A percentile compares a stretch with the other conserved stretches of the same genome.
These are phyloP conservation scores for Trichothecium sympodiale DNA, from an alignment of 2,329 filamentous ascomycete species.

Conservation along the genomic window DNA sequence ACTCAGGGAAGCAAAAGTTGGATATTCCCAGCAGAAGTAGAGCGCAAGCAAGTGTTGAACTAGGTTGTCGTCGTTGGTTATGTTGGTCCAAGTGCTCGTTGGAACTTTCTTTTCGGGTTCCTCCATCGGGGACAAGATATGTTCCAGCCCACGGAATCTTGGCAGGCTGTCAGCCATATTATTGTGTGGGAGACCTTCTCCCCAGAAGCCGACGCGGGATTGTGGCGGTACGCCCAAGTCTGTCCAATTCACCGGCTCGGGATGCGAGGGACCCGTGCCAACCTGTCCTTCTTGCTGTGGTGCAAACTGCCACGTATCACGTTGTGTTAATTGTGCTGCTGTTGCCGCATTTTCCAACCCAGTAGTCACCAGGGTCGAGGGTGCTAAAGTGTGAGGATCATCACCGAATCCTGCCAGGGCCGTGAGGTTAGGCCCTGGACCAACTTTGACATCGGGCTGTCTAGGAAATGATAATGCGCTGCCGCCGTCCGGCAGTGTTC, in stretches of 20 bases:
- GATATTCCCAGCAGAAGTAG: constrained; percentile 69
- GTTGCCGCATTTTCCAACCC: constrained; percentile 19
- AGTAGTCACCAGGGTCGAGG: constrained; percentile 19
- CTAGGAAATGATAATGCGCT: constrained; percentile 16
- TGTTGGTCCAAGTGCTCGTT: constrained; percentile 44
- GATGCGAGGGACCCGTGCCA: constrained; percentile 33
- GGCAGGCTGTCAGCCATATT: constrained; percentile 18
- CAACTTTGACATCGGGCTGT: not conserved
- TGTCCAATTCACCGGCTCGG: constrained; percentile 35
- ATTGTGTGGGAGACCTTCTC: constrained; percentile 28
- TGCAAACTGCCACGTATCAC: constrained; percentile 5
- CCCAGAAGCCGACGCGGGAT: constrained; percentile 38
- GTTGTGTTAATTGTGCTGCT: constrained; percentile 8
- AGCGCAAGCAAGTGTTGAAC: constrained; percentile 53
- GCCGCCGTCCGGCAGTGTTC: constrained; percentile 18
- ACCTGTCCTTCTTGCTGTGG: constrained; percentile 38
- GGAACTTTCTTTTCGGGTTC: constrained; percentile 31
- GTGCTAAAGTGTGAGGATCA: constrained; percentile 14
- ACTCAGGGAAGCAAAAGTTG: constrained; percentile 62
- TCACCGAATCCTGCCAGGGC: constrained; percentile 17
- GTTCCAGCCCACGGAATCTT: constrained; percentile 30
- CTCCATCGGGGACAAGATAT: constrained; percentile 35
- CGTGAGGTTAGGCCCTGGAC: constrained; percentile 8
- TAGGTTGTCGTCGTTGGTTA: constrained; percentile 46
- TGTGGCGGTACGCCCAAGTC: constrained; percentile 27